Evolutionary conservation across 2,329 filamentous ascomycete species (phyloP).

Genomic region (Nemania sp.): DNA sequence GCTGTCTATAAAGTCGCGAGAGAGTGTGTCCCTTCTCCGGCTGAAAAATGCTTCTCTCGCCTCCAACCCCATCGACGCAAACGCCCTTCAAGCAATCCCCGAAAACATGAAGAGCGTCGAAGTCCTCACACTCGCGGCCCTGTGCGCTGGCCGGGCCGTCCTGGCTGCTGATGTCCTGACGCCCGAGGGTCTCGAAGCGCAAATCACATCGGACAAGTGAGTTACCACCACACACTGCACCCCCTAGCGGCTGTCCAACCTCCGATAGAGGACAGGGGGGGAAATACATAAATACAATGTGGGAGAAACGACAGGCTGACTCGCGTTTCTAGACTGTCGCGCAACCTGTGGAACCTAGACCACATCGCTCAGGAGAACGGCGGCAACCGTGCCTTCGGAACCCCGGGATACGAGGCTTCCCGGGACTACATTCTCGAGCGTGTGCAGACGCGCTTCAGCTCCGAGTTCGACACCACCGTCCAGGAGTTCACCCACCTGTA

Average conservation of each 20-base stretch:
- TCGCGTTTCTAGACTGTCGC: conserved; percentile 49
- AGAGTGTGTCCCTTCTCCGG: background rate
- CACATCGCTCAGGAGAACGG: conserved; percentile 59
- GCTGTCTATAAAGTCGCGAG: conserved; percentile 12
- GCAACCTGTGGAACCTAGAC: conserved; percentile 59
- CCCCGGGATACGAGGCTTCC: conserved; percentile 62
- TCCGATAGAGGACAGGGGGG: background rate
- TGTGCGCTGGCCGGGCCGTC: conserved; percentile 26
- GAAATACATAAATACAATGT: background rate
- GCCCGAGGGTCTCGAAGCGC: conserved; percentile 46
- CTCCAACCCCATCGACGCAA: background rate
- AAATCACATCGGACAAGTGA: conserved; percentile 46
- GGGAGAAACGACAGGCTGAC: background rate
- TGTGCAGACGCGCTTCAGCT: conserved; percentile 44
- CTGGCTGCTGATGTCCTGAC: conserved; percentile 45
- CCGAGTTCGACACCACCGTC: conserved; percentile 50
- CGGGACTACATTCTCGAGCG: conserved; percentile 60
- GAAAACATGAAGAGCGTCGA: conserved; percentile 19
- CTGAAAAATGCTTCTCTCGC: background rate
- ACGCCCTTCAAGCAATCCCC: background rate
- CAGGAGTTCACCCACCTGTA: conserved; percentile 55
- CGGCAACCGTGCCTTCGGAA: conserved; percentile 64
- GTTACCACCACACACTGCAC: conserved; percentile 14
- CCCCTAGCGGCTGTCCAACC: background rate
- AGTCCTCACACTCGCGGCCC: conserved; percentile 4